Conservation (phyloP, 768 basidiomycete species). For the Clitopilus passeckerianus region DNA sequence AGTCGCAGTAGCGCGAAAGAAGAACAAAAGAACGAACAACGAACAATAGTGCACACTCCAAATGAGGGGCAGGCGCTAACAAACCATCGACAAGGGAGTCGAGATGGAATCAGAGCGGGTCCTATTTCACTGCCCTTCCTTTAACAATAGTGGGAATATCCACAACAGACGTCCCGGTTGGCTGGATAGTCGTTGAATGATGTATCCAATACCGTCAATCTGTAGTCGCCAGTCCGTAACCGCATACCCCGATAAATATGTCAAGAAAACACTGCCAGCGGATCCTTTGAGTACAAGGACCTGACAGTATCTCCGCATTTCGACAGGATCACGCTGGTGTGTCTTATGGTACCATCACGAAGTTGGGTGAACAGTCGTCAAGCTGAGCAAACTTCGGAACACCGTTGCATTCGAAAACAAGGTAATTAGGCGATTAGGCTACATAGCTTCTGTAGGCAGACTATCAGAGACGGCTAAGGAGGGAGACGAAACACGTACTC, state of each 20-base stretch:
- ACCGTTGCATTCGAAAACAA: not conserved
- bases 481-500: not conserved
- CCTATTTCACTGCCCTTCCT: slow-evolving; percentile 5
- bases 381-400: not conserved
- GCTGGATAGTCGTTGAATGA: not conserved
- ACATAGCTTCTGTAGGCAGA: not conserved
- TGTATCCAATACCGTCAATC: not conserved
- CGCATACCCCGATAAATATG: not conserved
- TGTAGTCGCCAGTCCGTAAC: not conserved
- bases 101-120: slow-evolving; percentile 4
- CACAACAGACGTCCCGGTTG: slow-evolving; percentile 1
- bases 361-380: not conserved
- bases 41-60: slow-evolving; percentile 8
- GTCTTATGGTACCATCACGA: not conserved
- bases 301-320: not conserved
- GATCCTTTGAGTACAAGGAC: not conserved
- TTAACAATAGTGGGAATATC: slow-evolving; percentile 6
- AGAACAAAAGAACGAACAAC: slow-evolving; percentile 7
- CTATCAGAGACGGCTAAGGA: not conserved
- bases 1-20: slow-evolving; percentile 7
- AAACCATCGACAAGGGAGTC: slow-evolving; percentile 10
- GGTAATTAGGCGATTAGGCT: not conserved
- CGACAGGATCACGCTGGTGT: not conserved
- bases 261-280: not conserved
- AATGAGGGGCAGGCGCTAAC: slow-evolving; percentile 1